These are phyloP conservation scores for Linnemannia exigua DNA, from an alignment of 192 early-diverging fungal species.

Conservation along the genomic window DNA sequence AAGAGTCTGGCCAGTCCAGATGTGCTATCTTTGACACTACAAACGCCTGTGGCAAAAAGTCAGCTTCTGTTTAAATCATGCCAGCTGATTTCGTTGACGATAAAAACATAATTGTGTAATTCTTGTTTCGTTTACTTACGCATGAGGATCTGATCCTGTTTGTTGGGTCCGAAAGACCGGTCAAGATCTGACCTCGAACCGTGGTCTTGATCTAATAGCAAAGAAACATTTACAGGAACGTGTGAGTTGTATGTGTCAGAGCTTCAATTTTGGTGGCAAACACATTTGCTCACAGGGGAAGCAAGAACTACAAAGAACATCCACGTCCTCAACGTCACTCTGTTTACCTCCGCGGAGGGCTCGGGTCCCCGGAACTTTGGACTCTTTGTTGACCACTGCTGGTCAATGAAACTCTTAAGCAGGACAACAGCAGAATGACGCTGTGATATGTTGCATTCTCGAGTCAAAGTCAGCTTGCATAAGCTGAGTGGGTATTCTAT, in stretches of 20 bases:
- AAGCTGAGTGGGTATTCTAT: constrained; percentile 77
- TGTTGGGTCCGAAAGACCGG: constrained; percentile 68
- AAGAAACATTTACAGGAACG: not conserved
- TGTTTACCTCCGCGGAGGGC: constrained; percentile 63
- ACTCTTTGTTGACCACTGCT: constrained; percentile 78
- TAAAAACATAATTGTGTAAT: not conserved
- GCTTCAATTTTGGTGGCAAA: constrained; percentile 3
- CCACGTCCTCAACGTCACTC: not conserved
- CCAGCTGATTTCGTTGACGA: not conserved
- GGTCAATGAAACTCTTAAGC: constrained; percentile 77
- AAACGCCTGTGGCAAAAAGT: constrained; percentile 69
- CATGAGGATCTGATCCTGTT: constrained; percentile 74
- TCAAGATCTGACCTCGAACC: constrained; percentile 66
- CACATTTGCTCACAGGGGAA: not conserved
- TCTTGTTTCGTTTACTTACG: constrained; percentile 51
- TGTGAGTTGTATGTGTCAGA: not conserved
- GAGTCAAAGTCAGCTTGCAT: constrained; percentile 70
- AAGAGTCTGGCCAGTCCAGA: constrained; percentile 92
- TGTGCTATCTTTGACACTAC: constrained; percentile 89
- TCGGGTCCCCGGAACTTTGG: constrained; percentile 68
- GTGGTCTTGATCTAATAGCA: constrained; percentile 63
- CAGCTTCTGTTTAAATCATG: no score
- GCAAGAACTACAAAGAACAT: not conserved
- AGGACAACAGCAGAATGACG: constrained; percentile 79
- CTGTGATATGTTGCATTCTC: constrained; percentile 68